Conservation (phyloP, 257 asterid genomes). For the Verbena officinalis region DNA sequence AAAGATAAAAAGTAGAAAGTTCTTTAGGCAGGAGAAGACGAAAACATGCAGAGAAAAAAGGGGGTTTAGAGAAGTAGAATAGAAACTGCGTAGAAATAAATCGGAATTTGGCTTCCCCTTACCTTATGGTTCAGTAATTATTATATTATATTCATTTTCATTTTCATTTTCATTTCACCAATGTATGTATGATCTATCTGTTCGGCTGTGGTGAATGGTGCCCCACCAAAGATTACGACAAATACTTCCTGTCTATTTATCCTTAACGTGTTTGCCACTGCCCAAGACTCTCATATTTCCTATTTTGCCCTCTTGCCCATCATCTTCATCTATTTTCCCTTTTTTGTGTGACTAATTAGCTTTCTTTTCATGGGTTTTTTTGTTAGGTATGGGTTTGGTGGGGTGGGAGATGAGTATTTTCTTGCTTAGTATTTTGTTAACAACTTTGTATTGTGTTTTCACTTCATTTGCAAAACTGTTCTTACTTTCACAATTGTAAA, state of each 20-base stretch:
- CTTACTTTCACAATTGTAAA: not conserved
- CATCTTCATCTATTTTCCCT: not conserved
- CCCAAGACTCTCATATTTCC: slow-evolving; percentile 23
- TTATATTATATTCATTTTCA: not conserved
- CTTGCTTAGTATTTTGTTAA: not conserved
- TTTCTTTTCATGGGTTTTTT: too few species aligned
- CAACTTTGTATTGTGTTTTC: not conserved
- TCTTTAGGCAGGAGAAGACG: slow-evolving; percentile 26
- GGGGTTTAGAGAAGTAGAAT: slow-evolving; percentile 25
- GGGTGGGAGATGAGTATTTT: not conserved
- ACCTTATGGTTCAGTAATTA: not conserved
- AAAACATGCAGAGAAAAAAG: slow-evolving; percentile 1
- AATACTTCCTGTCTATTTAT: slow-evolving; percentile 26
- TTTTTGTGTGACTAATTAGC: not conserved
- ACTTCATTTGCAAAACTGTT: not conserved
- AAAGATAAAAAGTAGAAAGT: slow-evolving; percentile 23
- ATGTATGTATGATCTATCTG: too few species aligned
- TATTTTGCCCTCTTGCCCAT: slow-evolving; percentile 26
- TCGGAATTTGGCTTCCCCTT: slow-evolving; percentile 30
- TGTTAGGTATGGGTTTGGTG: not conserved
- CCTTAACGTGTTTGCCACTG: slow-evolving; percentile 42
- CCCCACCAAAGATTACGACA: slow-evolving; percentile 46
- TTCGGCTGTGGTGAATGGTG: slow-evolving; percentile 30
- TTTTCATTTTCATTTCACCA: slow-evolving; percentile 8
- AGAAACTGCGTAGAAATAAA: slow-evolving; percentile 46